Evolutionary conservation across 2,329 filamentous ascomycete species (phyloP).

Genomic region (Stachybotrys chartarum): DNA sequence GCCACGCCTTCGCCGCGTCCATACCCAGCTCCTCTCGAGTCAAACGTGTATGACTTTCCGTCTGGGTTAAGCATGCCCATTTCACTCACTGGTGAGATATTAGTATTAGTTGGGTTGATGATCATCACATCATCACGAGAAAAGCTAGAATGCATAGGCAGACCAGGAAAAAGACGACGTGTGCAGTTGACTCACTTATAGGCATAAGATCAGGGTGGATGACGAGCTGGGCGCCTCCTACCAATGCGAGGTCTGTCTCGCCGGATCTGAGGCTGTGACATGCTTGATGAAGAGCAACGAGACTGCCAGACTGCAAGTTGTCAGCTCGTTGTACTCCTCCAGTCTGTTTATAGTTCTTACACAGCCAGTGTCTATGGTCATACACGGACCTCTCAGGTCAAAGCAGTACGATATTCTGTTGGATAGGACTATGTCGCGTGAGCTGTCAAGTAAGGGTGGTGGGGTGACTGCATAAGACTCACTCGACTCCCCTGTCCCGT

Average conservation of each 20-base stretch:
- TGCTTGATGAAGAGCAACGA: neutral
- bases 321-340: neutral
- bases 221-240: neutral
- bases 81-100: neutral
- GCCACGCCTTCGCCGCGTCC: neutral
- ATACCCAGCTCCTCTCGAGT: neutral
- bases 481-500: neutral
- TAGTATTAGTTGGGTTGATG: neutral
- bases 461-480: neutral
- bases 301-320: neutral
- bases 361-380: conserved; percentile 26
- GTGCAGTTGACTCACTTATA: neutral
- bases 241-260: neutral
- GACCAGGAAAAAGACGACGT: neutral
- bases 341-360: neutral
- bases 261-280: neutral
- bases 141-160: too few relatives aligned
- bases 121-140: too few relatives aligned
- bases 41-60: neutral
- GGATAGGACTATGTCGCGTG: conserved; percentile 21
- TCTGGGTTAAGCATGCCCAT: neutral
- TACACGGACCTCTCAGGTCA: conserved; percentile 21
- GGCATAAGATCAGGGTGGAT: neutral
- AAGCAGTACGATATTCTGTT: conserved; percentile 29
- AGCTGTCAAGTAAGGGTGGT: conserved; percentile 8